Evolutionary conservation across 139 green algal genomes (phyloP), one percentile per base, ranked within the genome.

Genomic region (Ettlia oleoabundans): DNA sequence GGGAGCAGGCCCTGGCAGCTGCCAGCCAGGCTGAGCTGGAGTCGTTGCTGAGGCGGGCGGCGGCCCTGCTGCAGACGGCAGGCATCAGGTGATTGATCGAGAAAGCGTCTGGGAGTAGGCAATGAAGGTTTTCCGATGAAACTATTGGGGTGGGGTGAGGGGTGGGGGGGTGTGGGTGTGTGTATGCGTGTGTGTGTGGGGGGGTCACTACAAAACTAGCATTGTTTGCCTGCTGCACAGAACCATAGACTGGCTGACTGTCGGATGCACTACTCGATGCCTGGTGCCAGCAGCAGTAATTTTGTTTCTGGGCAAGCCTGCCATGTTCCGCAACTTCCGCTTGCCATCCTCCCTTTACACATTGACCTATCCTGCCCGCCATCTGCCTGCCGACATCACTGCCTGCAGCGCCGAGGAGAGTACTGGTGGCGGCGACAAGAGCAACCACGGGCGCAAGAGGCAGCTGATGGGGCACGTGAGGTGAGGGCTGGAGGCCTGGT

Each of bases 1-100:
- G 62, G 4, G 58, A 76, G 40, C 43, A 66, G 65, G 77, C 61
- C 62, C 37, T 78, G 26, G n/a, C 53, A 4, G 21, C 58, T 22
- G 78, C 84, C n/a, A 43, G n/a, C 37, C 73, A 67, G 51, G 71
- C 41, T 43, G 74, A 87, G 72, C 37, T 87, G 9, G 82, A 87
- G 52, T 62, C 82, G 26, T 62, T 87, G 35, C 58, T 87, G 62
- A 13, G 21, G 19, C 43, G 82, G 18, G 42, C 26, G 21, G 64
- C 67, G 3, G 74, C 63, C 0, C 71, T 87, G 37, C 70, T 87
- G 43, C 41, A 87, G 47, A 62, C 13, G 24, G 61, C 84, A 30
- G 84, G 77, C 38, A 69, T 88, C 64, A 82, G 77, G 77, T 76
- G 75, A 4, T 24, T 5, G 5, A 10, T 5, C 24, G n/a, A 2